phyloP scores from a whole-genome alignment of 176 grass and related monocot genomes.

The Chloris gayana region DNA sequence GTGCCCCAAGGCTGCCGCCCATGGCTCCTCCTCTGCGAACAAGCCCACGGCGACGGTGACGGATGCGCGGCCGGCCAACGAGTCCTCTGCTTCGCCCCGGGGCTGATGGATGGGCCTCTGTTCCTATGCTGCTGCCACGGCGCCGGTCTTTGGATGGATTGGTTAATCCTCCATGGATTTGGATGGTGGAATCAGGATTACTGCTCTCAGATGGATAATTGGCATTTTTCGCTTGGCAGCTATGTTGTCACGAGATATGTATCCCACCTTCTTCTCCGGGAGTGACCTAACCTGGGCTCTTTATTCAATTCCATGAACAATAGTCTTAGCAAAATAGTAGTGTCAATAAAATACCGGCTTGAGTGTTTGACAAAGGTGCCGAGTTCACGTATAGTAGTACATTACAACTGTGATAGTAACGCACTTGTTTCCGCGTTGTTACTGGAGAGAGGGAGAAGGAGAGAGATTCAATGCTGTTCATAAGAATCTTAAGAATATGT shows the following conservation, averaged over 20 bases:
- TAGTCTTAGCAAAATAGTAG: not conserved
- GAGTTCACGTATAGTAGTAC: too few species aligned
- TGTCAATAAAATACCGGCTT: not conserved
- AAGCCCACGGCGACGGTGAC: too few species aligned
- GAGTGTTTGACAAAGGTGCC: too few species aligned
- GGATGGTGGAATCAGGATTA: not conserved
- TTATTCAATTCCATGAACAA: not conserved
- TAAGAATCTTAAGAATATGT: too few species aligned
- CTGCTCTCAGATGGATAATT: not conserved
- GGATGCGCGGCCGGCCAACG: too few species aligned
- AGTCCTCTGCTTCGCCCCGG: not conserved
- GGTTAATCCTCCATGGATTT: not conserved
- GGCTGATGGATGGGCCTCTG: not conserved
- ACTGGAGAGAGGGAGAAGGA: too few species aligned
- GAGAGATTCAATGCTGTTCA: too few species aligned
- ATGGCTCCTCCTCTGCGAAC: too few species aligned
- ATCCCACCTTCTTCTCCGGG: fast-evolving
- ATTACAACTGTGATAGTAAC: too few species aligned
- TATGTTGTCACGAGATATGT: not conserved
- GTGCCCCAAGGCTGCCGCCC: constrained; percentile 43
- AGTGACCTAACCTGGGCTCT: not conserved
- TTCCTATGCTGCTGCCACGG: not conserved
- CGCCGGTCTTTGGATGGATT: not conserved
- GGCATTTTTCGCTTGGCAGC: not conserved
- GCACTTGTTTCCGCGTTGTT: too few species aligned